Base-by-base conservation (phyloP, 1,139 yeast genomes). In the Diutina sp. region DNA sequence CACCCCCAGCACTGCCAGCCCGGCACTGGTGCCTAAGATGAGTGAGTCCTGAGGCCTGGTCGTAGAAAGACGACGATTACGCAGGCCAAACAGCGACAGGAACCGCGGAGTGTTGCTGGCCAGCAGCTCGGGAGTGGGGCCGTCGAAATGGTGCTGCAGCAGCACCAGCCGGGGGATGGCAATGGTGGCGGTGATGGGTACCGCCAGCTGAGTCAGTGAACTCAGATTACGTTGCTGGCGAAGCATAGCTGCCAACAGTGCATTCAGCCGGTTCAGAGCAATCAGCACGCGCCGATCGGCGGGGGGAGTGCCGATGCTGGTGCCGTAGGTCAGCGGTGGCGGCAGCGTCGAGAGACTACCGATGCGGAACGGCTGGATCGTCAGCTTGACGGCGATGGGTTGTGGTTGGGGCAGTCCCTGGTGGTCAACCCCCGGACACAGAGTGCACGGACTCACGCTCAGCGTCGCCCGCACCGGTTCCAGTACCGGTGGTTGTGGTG, bases 351-450 rank as follows among this genome's bases (percentile, higher is more conserved):
- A 32, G 16, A 50, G n/a, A n/a, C 46, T 38, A 0, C 87, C 88
- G 0, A 80, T 81, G 61, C 79, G 82, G 64, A 84, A 84, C 1
- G 86, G 83, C 59, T 82, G 85, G 16, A 82, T 72, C 12, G 69
- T 63, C 1, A 79, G 76, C 38, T 78, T 38, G 35, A 45, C 30
- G 46, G 35, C 46, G 16, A 41, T 38, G 16, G 46, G 54, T 16
- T n/a, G 51, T 21, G 25, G 25, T 21, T 35, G 41, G 35, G 51
- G 51, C 29, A 18, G 46, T 7, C 6, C 46, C 46, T 44, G 25
- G 25, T 16, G 18, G 21, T 30, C 30, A 21, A 29, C 21, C 3
- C 9, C 51, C 4, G 35, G 51, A 25, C 30, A 16, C 51, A 47
- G 51, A n/a, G 51, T 47, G 29, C 51, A 47, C 21, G 51, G 51